Base-by-base conservation (phyloP, 1,139 yeast genomes). In the Pichia sp. region DNA sequence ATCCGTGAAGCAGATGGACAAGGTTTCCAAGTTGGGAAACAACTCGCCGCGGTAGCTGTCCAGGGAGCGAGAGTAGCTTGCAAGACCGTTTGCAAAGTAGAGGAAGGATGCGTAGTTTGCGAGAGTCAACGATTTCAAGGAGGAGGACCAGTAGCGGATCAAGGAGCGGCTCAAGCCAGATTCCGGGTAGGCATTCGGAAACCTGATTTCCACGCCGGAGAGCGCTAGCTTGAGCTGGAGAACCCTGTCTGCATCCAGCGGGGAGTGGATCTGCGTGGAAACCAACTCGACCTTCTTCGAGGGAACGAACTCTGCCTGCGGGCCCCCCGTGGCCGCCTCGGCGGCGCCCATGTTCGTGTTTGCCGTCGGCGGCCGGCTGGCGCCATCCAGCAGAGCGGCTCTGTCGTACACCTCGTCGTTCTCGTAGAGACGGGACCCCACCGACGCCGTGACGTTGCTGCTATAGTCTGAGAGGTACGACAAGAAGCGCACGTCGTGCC, bases 1-100 rank as follows among this genome's bases (percentile, higher is more conserved):
- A 11, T 52, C 57, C 5, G 45, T 34, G 4, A 52, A 11, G 2
- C 42, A 29, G 4, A 54, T 15, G 10, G 58, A 50, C 29, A 55
- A 48, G 19, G 23, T 41, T 26, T 55, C 36, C 26, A 55, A 31
- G 42, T 51, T 45, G 8, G 43, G 19, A 11, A 55, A 55, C 1
- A 52, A 13, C 11, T 8, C n/a, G 5, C n/a, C 38, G 38, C n/a
- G 8, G 11, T 34, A n/a, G 11, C 38, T 11, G 38, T 34, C 38
- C n/a, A 34, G 5, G n/a, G 38, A 34, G 11, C n/a, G 19, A 4
- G 49, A 19, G 36, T 50, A 40, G 26, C 32, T 29, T 5, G 26
- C 10, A 3, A 51, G 26, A 16, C 47, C 49, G 15, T 36, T 32
- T n/a, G 51, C n/a, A 13, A 34, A 34, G 38, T 34, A 34, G 5